Percentiles rank a stretch among this genome's conserved stretches.
Conservation (phyloP, 768 basidiomycete genomes). For the Termitomyces bulborhizus region DNA sequence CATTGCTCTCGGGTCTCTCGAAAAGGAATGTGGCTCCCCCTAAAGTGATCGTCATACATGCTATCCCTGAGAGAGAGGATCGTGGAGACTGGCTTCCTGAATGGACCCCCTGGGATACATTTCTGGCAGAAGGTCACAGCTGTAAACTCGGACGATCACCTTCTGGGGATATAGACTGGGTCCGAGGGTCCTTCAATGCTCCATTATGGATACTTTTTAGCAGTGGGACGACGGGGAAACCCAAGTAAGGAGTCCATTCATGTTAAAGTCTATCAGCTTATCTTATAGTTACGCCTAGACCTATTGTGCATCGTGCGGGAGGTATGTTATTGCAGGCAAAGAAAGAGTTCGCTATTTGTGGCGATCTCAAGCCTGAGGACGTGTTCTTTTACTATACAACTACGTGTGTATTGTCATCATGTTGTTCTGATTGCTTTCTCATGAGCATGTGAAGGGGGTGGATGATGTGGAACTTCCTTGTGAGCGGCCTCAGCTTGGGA, state of each 20-base stretch:
- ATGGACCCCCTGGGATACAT: constrained; percentile 52
- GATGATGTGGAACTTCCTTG: constrained; percentile 92
- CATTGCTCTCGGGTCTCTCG: constrained; percentile 47
- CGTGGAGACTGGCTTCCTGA: constrained; percentile 17
- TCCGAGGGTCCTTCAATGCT: constrained; percentile 57
- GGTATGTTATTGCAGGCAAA: constrained; percentile 72
- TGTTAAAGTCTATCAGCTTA: constrained; percentile 4
- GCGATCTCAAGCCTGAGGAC: constrained; percentile 57
- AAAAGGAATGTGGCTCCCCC: constrained; percentile 29
- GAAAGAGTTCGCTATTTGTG: constrained; percentile 67
- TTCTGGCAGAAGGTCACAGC: constrained; percentile 40
- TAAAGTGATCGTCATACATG: constrained; percentile 53
- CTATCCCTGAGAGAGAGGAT: constrained; percentile 28
- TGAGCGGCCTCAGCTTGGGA: constrained; percentile 57
- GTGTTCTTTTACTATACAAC: constrained; percentile 83
- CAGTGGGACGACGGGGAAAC: constrained; percentile 74
- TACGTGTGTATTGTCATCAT: constrained; percentile 41
- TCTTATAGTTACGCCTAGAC: constrained; percentile 32
- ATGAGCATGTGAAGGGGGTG: constrained; percentile 47
- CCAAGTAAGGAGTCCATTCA: constrained; percentile 40
- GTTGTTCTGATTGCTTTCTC: background rate
- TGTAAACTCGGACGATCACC: constrained; percentile 40
- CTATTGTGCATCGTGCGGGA: constrained; percentile 73
- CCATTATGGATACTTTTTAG: constrained; percentile 88
- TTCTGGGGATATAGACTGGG: constrained; percentile 60